Base-by-base conservation (phyloP, 148 eudicot genomes). In the Dianthus caryophyllus region DNA sequence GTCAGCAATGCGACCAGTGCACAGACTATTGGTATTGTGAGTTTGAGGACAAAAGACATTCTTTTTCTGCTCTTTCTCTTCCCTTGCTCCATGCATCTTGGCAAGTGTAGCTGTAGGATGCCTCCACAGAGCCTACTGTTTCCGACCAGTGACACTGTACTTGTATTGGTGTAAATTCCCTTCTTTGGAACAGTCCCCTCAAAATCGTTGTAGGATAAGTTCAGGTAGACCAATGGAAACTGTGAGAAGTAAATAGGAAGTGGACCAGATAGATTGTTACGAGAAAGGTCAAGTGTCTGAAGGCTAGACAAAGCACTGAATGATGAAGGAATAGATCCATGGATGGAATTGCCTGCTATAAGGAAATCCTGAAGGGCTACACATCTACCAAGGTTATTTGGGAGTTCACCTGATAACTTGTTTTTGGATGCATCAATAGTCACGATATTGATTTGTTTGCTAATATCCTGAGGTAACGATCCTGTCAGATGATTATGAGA, bases 121-220 rank as follows among this genome's bases (percentile, higher is more conserved):
- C 83, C 85, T 24, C 83, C 85, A 68, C 80, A 84, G 15, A 80
- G 72, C 48, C 66, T 61, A 13, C 20, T 64, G 21, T 83, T 83
- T 17, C 79, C 80, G 8, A 16, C 30, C 0, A 83, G 11, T n/a
- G 70, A 75, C 11, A 80, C 13, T 18, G 73, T 74, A 10, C 57
- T 73, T 10, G 54, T 27, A 65, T 83, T 83, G 6, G 16, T 15
- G 30, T 77, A 83, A 26, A 77, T 71, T 55, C 86, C 86, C 60
- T 16, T 18, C 0, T 9, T 61, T 50, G 86, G 83, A 2, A 77
- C 71, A 13, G 36, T 50, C 14, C 86, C 83, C 67, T 75, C 79
- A 1, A 83, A 65, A 48, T 53, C 12, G 24, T 83, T 83, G 69
- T 64, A 67, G 0, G 86, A 80, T 8, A 83, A 53, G 39, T 71